Evolutionary conservation across 768 basidiomycete genomes (phyloP), one percentile per base, ranked within the genome.

Genomic region (Lepiota brunneoincarnata): DNA sequence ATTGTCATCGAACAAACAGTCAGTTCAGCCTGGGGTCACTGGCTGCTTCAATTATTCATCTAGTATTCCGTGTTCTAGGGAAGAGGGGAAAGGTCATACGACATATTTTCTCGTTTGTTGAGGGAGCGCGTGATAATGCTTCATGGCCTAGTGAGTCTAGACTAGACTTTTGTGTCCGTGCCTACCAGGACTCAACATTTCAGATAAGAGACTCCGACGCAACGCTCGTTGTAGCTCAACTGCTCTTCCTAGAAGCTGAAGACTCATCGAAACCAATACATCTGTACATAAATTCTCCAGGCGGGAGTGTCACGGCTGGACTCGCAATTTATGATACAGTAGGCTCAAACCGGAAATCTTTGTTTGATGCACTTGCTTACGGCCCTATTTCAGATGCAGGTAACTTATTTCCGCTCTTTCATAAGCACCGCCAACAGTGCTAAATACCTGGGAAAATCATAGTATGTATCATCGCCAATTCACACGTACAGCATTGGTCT

Each of bases 251-350:
- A 55, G 96, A 98, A 75, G 95, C 96, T 1, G 95, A 96, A 69
- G 94, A 98, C 59, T 84, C 93, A 0, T 84, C 86, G 7, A 92
- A 93, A 66, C 96, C 96, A 2, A 97, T 98, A 51, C 94, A 96
- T 63, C 72, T 98, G 10, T 98, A 98, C 70, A 96, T 98, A 61
- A 98, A 98, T 71, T 94, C 91, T 6, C 96, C 96, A 0, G 96
- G 96, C 2, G 96, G 96, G 26, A 91, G 89, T 63, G 96, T 98
- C 36, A 96, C 95, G 0, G 93, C 94, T 44, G 96, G 96, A 7
- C 75, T 98, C 55, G 96, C 95, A 15, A 96, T 98, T 45, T 98
- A 98, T 73, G 96, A 98, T 65, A 98, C 96, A 64, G 93, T 96
- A 73, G 62, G 84, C 59, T 38, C 39, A 34, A 58, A 34, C 43